Evolutionary conservation across 2,329 filamentous ascomycete species (phyloP), one percentile per base, ranked within the genome.

Genomic region (Ophioceras dolichostomum): DNA sequence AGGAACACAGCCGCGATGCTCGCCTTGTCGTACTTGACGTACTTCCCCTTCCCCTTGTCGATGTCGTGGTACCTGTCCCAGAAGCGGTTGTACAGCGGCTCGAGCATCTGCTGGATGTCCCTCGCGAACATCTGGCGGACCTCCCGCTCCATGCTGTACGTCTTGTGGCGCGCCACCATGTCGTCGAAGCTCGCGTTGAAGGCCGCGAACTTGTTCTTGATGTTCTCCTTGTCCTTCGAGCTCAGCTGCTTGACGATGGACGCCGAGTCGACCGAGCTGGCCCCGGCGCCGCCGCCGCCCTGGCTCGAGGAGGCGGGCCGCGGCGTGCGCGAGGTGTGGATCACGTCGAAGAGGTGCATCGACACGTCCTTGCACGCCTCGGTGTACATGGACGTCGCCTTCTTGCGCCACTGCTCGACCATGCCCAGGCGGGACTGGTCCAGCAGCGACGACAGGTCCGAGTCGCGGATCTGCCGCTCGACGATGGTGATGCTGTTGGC

Each of bases 61-160:
- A 96, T 79, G 60, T 96, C 91, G 56, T 95, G 88, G 56, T 98
- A 98, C 20, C 89, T 75, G 60, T 96, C 91, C 78, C 86, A 96
- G 61, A 98, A 98, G 32, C 91, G 74, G 43, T 82, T 83, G 62
- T 98, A 98, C 12, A 98, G 69, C 38, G 89, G 88, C 61, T 96
- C 89, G 39, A 98, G 79, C 62, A 94, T 85, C 49, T 80, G 79
- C 56, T 91, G 85, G 45, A 96, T 80, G 52, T 95, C 88, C 49
- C 80, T 78, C 13, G 77, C 79, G 50, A 96, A 73, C 59, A 82
- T 76, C 43, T 76, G 71, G 31, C 86, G 75, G 22, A 96, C 89
- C 55, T 96, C 89, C 18, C 76, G 75, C 62, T 98, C 91, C 84
- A 96, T 94, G 50, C 70, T 79, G 51, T 85, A 83, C 20, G 70